A percentile compares a stretch with the other conserved stretches of the same genome.
Conservation (phyloP, 2,329 filamentous ascomycete genomes). For the Exserohilum turcica region DNA sequence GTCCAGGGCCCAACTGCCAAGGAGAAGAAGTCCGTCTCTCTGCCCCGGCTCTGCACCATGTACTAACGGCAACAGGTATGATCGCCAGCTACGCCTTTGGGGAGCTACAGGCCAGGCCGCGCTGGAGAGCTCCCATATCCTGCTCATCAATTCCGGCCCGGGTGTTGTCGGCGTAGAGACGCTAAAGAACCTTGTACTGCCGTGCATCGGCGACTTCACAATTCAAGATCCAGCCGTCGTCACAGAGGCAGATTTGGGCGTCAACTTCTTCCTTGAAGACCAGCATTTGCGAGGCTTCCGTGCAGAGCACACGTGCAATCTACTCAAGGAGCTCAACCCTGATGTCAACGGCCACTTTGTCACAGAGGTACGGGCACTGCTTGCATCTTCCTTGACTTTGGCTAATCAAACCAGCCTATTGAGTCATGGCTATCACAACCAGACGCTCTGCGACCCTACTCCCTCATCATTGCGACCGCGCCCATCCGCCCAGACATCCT, state of each 20-base stretch:
- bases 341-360: constrained; percentile 81
- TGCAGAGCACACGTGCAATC: constrained; percentile 75
- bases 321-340: constrained; percentile 87
- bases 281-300: constrained; percentile 75
- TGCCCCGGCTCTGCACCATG: too few relatives aligned
- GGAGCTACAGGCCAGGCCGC: constrained; percentile 89
- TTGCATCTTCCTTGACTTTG: background rate
- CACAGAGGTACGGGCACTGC: constrained; percentile 54
- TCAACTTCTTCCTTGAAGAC: constrained; percentile 96
- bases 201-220: constrained; percentile 87
- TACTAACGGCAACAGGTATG: constrained; percentile 66
- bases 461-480: constrained; percentile 65
- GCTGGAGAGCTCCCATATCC: constrained; percentile 87
- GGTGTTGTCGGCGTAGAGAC: constrained; percentile 89
- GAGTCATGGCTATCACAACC: constrained; percentile 52
- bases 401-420: constrained; percentile 46
- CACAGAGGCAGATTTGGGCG: constrained; percentile 80
- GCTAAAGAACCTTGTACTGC: constrained; percentile 95
- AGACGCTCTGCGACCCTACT: constrained; percentile 55
- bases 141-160: constrained; percentile 84
- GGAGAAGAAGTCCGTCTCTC: constrained; percentile 56
- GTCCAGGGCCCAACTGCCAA: constrained; percentile 51
- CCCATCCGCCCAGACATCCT: constrained; percentile 62
- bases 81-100: constrained; percentile 94
- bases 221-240: constrained; percentile 83